Evolutionary conservation across 2,329 filamentous ascomycete species (phyloP).

Genomic region (Fusarium longipes): DNA sequence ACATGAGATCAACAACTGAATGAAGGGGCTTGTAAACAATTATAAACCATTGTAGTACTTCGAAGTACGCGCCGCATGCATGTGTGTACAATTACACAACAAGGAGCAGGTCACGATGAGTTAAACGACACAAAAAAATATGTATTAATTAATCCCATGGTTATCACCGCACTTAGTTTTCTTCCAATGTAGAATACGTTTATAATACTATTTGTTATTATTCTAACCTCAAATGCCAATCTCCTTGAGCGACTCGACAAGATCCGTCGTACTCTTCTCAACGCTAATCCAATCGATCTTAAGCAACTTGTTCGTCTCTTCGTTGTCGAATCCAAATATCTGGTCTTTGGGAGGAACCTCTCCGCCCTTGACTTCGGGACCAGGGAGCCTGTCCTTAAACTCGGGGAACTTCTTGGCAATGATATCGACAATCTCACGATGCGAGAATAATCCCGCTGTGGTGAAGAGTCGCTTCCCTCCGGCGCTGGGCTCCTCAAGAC

Average conservation of each 20-base stretch:
- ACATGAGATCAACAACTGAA: background rate
- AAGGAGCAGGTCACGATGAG: slow-evolving; percentile 3
- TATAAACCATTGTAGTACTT: background rate
- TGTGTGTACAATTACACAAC: slow-evolving; percentile 9
- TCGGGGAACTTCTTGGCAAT: slow-evolving; percentile 63
- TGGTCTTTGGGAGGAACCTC: slow-evolving; percentile 53
- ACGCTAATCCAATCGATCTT: slow-evolving; percentile 71
- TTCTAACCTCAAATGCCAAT: slow-evolving; percentile 44
- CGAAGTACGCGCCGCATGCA: slow-evolving; percentile 4
- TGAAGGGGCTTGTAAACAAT: background rate
- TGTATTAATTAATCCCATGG: background rate
- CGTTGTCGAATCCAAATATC: slow-evolving; percentile 68
- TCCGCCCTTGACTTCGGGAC: slow-evolving; percentile 57
- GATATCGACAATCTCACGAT: slow-evolving; percentile 57
- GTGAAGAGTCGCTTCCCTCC: slow-evolving; percentile 64
- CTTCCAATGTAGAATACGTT: slow-evolving; percentile 6
- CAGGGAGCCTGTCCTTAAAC: slow-evolving; percentile 60
- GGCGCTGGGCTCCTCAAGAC: slow-evolving; percentile 60
- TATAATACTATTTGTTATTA: background rate
- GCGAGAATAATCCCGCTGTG: slow-evolving; percentile 59
- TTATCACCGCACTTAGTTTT: background rate
- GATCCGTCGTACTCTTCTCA: slow-evolving; percentile 71
- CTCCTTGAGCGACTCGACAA: slow-evolving; percentile 71
- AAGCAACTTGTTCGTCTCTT: slow-evolving; percentile 67
- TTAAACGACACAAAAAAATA: slow-evolving; percentile 13